Conservation (phyloP, 2,329 filamentous ascomycete species). For the Colletotrichum abscissum region DNA sequence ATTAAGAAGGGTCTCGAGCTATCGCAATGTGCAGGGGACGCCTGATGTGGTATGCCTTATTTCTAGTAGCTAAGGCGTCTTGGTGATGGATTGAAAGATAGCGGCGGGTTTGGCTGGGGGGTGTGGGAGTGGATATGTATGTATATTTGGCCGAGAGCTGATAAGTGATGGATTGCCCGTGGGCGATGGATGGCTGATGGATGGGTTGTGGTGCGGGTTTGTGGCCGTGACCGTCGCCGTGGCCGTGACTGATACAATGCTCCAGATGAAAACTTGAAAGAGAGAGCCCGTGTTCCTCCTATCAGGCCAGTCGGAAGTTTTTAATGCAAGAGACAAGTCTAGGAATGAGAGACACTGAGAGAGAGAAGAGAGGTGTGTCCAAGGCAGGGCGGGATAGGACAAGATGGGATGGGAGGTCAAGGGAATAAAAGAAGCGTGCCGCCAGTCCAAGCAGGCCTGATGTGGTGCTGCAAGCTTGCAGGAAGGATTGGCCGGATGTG, state of each 20-base stretch:
- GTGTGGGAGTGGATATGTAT: conserved; percentile 11
- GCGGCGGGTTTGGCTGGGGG: conserved; percentile 32
- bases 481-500: conserved; percentile 21
- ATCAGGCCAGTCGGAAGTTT: conserved; percentile 12
- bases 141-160: conserved; percentile 37
- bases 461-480: conserved; percentile 15
- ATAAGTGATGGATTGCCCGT: conserved; percentile 28
- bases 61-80: conserved; percentile 31
- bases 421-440: conserved; percentile 3
- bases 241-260: conserved; percentile 12
- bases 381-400: background rate
- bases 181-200: background rate
- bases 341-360: background rate
- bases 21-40: conserved; percentile 31
- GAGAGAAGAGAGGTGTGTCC: background rate
- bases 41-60: conserved; percentile 34
- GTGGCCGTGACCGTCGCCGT: conserved; percentile 13
- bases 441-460: conserved; percentile 14
- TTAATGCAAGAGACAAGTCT: background rate
- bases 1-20: conserved; percentile 34
- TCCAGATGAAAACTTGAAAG: background rate
- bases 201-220: background rate
- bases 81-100: conserved; percentile 35
- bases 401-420: background rate
- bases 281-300: background rate